Evolutionary conservation across 2,329 filamentous ascomycete genomes (phyloP).

Genomic region (Fusarium chaquense): DNA sequence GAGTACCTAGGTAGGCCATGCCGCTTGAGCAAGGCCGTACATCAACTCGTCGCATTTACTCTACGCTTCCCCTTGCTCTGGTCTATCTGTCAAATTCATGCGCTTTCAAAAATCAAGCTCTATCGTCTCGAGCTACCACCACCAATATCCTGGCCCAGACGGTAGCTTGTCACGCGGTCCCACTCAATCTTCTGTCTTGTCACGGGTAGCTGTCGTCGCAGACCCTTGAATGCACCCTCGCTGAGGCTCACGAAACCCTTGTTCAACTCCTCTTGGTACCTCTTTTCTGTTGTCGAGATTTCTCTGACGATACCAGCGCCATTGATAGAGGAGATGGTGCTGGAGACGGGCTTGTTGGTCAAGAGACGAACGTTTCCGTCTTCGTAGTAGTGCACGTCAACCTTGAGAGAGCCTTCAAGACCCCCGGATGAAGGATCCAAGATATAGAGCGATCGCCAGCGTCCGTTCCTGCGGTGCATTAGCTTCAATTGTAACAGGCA

Average conservation of each 20-base stretch:
- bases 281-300: conserved; percentile 84
- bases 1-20: background rate
- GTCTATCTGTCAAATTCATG: conserved; percentile 34
- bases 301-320: conserved; percentile 79
- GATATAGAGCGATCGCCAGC: conserved; percentile 91
- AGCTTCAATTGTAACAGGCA: conserved; percentile 17
- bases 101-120: conserved; percentile 27
- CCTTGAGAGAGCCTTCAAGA: conserved; percentile 84
- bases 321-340: conserved; percentile 70
- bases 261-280: conserved; percentile 97
- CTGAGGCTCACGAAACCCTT: conserved; percentile 87
- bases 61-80: conserved; percentile 9
- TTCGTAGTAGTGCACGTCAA: conserved; percentile 99
- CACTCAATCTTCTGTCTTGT: conserved; percentile 99
- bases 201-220: conserved; percentile 92
- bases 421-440: conserved; percentile 76
- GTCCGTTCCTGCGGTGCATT: conserved; percentile 78
- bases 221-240: conserved; percentile 93
- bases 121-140: conserved; percentile 67
- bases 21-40: background rate
- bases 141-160: conserved; percentile 83
- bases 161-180: conserved; percentile 97
- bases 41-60: conserved; percentile 19
- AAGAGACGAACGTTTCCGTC: conserved; percentile 96
- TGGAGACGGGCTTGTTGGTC: conserved; percentile 81